phyloP scores from a whole-genome alignment of 139 green algal species.

The Picochlorum sp. region DNA sequence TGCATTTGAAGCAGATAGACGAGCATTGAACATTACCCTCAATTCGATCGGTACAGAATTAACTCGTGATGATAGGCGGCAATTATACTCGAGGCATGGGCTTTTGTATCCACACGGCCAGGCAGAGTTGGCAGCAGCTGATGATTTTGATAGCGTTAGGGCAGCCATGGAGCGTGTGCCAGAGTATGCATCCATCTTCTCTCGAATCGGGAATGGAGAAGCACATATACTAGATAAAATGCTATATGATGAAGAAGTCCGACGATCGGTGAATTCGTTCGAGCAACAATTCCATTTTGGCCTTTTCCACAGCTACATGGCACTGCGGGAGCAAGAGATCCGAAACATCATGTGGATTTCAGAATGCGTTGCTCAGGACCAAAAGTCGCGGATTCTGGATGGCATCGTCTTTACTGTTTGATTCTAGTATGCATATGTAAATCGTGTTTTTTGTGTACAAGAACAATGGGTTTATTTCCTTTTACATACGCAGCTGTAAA shows the following conservation, averaged over 20 bases:
- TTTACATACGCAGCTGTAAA: neutral
- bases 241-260: constrained; percentile 88
- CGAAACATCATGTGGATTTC: constrained; percentile 92
- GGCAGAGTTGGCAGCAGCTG: constrained; percentile 79
- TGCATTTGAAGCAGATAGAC: constrained; percentile 91
- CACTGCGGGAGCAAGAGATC: constrained; percentile 86
- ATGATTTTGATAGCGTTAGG: constrained; percentile 94
- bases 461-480: too few relatives aligned
- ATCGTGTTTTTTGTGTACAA: too few relatives aligned
- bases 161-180: constrained; percentile 81
- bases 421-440: neutral
- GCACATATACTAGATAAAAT: constrained; percentile 89
- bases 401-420: constrained; percentile 46
- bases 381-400: constrained; percentile 78
- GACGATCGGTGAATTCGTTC: constrained; percentile 60
- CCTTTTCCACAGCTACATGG: constrained; percentile 85
- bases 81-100: constrained; percentile 93
- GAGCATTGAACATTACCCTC: constrained; percentile 97
- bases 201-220: constrained; percentile 78
- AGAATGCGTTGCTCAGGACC: constrained; percentile 89
- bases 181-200: constrained; percentile 77
- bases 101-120: constrained; percentile 90
- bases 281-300: constrained; percentile 94
- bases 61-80: constrained; percentile 87
- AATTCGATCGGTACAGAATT: constrained; percentile 96